Evolutionary conservation across 2,329 filamentous ascomycete genomes (phyloP), one percentile per base, ranked within the genome.

Genomic region (Colletotrichum theobromicola): DNA sequence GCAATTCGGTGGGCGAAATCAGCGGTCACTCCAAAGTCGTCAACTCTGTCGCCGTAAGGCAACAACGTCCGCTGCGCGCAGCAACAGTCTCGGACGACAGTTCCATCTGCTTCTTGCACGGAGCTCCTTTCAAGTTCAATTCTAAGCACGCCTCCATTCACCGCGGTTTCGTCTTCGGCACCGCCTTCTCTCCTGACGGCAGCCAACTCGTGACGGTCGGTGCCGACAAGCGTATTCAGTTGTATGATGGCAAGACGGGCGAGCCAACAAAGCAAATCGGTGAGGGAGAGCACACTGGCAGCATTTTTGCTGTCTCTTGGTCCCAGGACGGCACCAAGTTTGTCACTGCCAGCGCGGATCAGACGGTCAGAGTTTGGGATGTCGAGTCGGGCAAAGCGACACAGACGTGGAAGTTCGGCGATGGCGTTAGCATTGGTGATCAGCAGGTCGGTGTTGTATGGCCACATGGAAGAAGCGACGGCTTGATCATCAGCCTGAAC

Each of bases 361-460:
- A 97, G 85, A 98, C 95, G 0, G 94, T 99, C 70, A 96, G 95
- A 83, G 90, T 98, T 30, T 99, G 97, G 97, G 96, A 98, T 80
- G 92, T 91, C 4, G 95, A 98, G 81, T 88, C 92, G 16, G 95
- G 94, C 37, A 94, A 94, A 81, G 91, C 91, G 24, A 88, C 93
- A 9, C 94, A 97, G 82, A 94, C 91, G 30, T 99, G 97, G 97
- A 91, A 91, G 77, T 90, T 98, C 82, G 95, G 96, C 55, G 93
- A 93, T 18, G 87, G 86, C 58, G 90, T 93, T 75, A 95, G 91
- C 81, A 88, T 98, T 46, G 89, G 90, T 5, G 90, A 98, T 81
- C 97, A 99, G 84, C 97, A 99, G 82, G 95, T 98, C 35, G 97
- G 97, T 67, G 95, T 99, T 7, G 95, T 97, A 12, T 98, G 95